Conservation (phyloP, 495 filamentous ascomycete genomes). For the Neurospora sp. region DNA sequence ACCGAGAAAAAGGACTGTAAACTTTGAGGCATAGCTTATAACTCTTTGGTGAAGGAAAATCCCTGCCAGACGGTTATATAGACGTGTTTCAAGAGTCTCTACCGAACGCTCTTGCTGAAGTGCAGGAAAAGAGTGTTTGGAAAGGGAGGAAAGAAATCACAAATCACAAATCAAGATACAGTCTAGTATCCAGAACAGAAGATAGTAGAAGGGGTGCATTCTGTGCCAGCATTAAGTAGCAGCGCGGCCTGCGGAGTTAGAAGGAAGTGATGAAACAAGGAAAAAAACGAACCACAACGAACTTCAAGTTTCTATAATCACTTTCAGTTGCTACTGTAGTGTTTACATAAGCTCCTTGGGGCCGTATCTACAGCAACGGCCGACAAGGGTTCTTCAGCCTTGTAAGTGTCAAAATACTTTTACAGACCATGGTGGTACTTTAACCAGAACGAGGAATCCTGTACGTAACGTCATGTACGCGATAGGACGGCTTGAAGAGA, state of each 20-base stretch:
- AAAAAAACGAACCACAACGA: too few relatives aligned
- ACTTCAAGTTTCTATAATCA: too few relatives aligned
- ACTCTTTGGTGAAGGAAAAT: too few relatives aligned
- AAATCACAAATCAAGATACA: background rate
- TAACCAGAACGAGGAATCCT: background rate
- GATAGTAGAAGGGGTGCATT: background rate
- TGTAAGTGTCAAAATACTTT: background rate
- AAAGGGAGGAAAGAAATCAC: background rate
- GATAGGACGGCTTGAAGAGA: too few relatives aligned
- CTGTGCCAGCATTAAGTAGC: too few relatives aligned
- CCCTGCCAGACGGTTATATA: too few relatives aligned
- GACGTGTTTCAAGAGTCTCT: background rate
- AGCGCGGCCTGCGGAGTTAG: too few relatives aligned
- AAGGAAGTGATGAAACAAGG: too few relatives aligned
- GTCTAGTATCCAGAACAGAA: background rate
- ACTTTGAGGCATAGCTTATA: too few relatives aligned
- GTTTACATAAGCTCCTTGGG: background rate
- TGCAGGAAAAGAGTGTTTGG: background rate
- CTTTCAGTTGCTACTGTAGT: background rate
- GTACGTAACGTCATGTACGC: background rate
- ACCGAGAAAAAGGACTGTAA: background rate
- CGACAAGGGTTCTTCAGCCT: background rate
- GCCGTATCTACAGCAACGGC: background rate
- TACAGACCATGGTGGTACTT: background rate
- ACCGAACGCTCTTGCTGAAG: background rate